Evolutionary conservation across 148 eudicot species (phyloP).

Genomic region (Rhododendron kiyosumense): DNA sequence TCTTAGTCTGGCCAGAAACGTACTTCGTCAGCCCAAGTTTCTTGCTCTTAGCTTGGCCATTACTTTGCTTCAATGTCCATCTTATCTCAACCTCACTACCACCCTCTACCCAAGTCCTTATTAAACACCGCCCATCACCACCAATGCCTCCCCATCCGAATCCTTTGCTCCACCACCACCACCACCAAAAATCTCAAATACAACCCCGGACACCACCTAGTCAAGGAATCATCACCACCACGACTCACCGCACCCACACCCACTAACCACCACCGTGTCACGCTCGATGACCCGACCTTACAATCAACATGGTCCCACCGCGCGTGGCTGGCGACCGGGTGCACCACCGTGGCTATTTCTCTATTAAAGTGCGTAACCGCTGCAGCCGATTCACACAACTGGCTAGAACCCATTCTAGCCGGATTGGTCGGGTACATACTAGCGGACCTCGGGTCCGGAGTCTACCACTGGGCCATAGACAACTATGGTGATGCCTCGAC

Average conservation of each 20-base stretch:
- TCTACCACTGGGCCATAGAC: constrained; percentile 94
- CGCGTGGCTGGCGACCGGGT: constrained; percentile 69
- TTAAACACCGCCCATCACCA: neutral
- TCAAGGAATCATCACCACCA: constrained; percentile 1
- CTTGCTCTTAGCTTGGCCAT: neutral
- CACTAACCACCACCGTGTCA: constrained; percentile 9
- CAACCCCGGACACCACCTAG: neutral
- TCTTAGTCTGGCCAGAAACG: too few relatives aligned
- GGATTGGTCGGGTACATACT: constrained; percentile 58
- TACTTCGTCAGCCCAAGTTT: neutral
- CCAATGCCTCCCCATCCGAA: constrained; percentile 5
- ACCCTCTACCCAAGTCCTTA: constrained; percentile 16
- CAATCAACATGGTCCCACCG: constrained; percentile 75
- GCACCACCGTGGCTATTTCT: constrained; percentile 54
- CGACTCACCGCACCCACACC: neutral
- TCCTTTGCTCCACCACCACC: constrained; percentile 34
- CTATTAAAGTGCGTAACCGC: constrained; percentile 41
- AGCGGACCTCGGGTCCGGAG: constrained; percentile 84
- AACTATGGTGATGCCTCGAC: constrained; percentile 60
- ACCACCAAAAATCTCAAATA: constrained; percentile 13
- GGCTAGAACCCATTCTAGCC: constrained; percentile 56
- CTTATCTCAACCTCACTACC: constrained; percentile 39
- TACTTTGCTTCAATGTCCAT: constrained; percentile 38
- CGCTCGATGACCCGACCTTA: constrained; percentile 43
- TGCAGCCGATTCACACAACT: constrained; percentile 35